Conservation (phyloP, 2,329 filamentous ascomycete genomes). For the Fusarium domesticum region DNA sequence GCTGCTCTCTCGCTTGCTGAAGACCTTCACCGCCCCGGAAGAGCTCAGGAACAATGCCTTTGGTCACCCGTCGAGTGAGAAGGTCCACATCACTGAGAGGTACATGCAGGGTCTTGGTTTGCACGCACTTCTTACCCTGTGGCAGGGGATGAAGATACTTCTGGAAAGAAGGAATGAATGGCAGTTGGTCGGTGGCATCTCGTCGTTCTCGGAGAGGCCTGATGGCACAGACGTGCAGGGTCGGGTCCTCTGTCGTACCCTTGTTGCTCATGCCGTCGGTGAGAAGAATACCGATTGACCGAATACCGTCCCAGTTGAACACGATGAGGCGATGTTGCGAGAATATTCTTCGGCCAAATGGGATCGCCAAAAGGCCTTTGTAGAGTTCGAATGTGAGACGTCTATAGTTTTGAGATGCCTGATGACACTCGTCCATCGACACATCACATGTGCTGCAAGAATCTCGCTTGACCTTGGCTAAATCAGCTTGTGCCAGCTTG, state of each 20-base stretch:
- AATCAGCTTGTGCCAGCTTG: conserved; percentile 83
- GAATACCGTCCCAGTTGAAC: conserved; percentile 79
- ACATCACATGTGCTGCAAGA: conserved; percentile 77
- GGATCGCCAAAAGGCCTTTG: conserved; percentile 71
- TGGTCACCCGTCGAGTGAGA: conserved; percentile 66
- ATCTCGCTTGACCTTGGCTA: conserved; percentile 86
- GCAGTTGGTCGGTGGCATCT: conserved; percentile 80
- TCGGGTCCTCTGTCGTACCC: conserved; percentile 55
- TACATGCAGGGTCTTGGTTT: conserved; percentile 65
- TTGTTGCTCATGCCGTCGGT: conserved; percentile 70
- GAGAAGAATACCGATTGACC: conserved; percentile 77
- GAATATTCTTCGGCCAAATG: conserved; percentile 78
- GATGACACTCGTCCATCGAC: conserved; percentile 76
- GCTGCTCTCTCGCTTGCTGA: conserved; percentile 60
- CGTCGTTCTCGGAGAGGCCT: conserved; percentile 64
- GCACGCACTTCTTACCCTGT: conserved; percentile 63
- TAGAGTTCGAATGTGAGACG: conserved; percentile 79
- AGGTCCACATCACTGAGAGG: conserved; percentile 79
- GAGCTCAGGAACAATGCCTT: conserved; percentile 58
- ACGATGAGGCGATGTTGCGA: conserved; percentile 72
- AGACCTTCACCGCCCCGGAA: conserved; percentile 51
- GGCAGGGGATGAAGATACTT: conserved; percentile 66
- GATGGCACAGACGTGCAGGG: conserved; percentile 76
- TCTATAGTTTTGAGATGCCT: conserved; percentile 76
- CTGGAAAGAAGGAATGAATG: conserved; percentile 72